Conservation (phyloP, 352 stramenopile genomes). For the Pythium utonaiense region DNA sequence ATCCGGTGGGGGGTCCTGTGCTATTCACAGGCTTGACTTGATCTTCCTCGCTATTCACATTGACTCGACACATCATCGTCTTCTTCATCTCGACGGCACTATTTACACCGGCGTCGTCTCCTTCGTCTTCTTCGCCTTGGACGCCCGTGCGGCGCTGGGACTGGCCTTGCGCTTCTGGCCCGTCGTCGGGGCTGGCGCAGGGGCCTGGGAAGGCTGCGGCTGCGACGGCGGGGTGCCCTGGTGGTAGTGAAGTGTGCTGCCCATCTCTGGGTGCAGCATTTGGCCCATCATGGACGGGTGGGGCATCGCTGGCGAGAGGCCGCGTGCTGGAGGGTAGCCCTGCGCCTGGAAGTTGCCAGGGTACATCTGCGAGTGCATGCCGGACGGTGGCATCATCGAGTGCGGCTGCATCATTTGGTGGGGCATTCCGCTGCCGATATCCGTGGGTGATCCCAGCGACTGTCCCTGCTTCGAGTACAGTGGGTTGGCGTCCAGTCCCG, state of each 20-base stretch:
- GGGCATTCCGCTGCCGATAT: slow-evolving; percentile 14
- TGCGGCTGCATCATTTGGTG: slow-evolving; percentile 23
- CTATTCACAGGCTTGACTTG: neutral
- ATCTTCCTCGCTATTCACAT: neutral
- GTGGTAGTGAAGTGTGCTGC: slow-evolving; percentile 33
- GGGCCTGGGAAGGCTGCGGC: slow-evolving; percentile 22
- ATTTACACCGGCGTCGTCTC: slow-evolving; percentile 1
- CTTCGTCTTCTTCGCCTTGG: slow-evolving; percentile 30
- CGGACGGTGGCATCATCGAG: slow-evolving; percentile 17
- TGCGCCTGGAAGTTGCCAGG: slow-evolving; percentile 10
- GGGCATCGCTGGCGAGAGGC: slow-evolving; percentile 46
- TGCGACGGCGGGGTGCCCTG: slow-evolving; percentile 25
- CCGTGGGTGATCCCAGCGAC: slow-evolving; percentile 4
- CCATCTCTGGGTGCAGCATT: slow-evolving; percentile 25
- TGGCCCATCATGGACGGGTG: slow-evolving; percentile 52
- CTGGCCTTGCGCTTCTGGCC: slow-evolving; percentile 23
- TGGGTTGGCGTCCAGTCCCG: slow-evolving; percentile 33
- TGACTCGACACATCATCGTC: neutral
- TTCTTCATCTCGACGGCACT: neutral
- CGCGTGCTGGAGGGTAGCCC: slow-evolving; percentile 24
- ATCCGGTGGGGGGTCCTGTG: slow-evolving; percentile 1
- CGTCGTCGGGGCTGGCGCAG: neutral
- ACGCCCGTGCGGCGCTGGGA: neutral
- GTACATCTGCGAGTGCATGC: slow-evolving; percentile 23
- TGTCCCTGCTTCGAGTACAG: slow-evolving; percentile 23